Evolutionary conservation across 23 red algal species (phyloP).

Genomic region (Gracilaria gracilis): DNA sequence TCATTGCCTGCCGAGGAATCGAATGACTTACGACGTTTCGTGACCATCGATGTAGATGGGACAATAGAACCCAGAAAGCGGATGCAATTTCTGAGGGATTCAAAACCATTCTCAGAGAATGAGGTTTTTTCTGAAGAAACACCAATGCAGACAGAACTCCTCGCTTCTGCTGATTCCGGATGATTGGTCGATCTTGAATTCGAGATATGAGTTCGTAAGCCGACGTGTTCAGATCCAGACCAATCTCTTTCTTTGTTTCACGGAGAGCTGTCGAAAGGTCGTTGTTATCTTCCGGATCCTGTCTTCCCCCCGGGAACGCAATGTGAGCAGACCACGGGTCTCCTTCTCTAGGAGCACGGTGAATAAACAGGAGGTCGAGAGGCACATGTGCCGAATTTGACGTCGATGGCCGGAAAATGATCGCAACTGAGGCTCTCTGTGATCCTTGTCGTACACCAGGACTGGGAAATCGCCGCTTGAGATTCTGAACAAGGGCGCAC

Average conservation of each 20-base stretch:
- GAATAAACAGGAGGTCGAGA: conserved; percentile 82
- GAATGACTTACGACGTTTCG: background rate
- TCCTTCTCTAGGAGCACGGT: conserved; percentile 60
- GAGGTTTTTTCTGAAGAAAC: conserved; percentile 37
- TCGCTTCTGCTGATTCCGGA: background rate
- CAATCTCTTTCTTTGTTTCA: conserved; percentile 88
- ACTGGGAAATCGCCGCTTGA: conserved; percentile 2
- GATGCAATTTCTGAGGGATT: conserved; percentile 37
- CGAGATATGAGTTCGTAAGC: conserved; percentile 51
- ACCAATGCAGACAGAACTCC: conserved; percentile 64
- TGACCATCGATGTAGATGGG: conserved; percentile 38
- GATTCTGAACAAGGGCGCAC: background rate
- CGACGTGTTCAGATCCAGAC: conserved; percentile 58
- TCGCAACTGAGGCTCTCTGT: conserved; percentile 57
- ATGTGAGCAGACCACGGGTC: conserved; percentile 94
- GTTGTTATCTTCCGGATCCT: conserved; percentile 49
- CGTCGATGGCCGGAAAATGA: conserved; percentile 36
- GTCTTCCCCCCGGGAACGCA: conserved; percentile 85
- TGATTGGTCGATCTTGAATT: conserved; percentile 47
- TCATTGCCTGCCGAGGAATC: background rate
- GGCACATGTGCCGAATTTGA: background rate
- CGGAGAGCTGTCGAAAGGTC: conserved; percentile 79
- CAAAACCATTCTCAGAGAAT: background rate
- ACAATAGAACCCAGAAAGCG: conserved; percentile 60
- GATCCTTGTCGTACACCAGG: background rate